Evolutionary conservation across 352 stramenopile species (phyloP), one percentile per base, ranked within the genome.

Genomic region (Phytophthora nicotianae): DNA sequence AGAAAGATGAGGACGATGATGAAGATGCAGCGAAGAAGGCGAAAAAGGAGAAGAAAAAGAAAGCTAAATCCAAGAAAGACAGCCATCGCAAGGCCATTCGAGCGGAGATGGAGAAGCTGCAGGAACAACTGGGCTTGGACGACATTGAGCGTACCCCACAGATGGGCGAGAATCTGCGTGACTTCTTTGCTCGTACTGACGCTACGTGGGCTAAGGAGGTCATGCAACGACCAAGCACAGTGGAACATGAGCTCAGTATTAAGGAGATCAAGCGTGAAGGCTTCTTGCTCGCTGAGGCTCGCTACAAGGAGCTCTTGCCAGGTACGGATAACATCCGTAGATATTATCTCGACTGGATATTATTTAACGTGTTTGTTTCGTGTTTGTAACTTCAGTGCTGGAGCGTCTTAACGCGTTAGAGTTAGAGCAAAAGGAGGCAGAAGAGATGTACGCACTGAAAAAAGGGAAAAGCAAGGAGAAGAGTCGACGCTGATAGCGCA

Each of bases 191-290:
- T n/a, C 83, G 88, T 20, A 96, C 88, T 11, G 70, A 81, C 41
- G 73, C 74, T 6, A 88, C 83, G 32, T 96, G 88, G 88, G 70
- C 85, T 0, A 65, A 33, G 20, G 74, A 86, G 51, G 69, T 95
- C 4, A 84, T 80, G 51, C 51, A 82, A 41, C 71, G 74, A 3
- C 78, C 83, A 4, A 84, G 84, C 40, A 91, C 86, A 26, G 41
- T 75, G 23, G 86, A 95, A 47, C 70, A 85, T 19, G 77, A 93
- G 55, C 68, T 93, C 29, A 89, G 69, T 24, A 75, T 93, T 50
- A 96, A 96, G 62, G 88, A 95, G 60, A 90, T 94, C 55, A 96
- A 96, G 65, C 81, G 86, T 37, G 84, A 91, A 61, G 88, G 81
- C 7, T 96, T 96, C 41, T 53, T 65, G 37, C 68, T 93, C 60